phyloP scores from a whole-genome alignment of 192 early-diverging fungal genomes.

The Gonapodya sp. region DNA sequence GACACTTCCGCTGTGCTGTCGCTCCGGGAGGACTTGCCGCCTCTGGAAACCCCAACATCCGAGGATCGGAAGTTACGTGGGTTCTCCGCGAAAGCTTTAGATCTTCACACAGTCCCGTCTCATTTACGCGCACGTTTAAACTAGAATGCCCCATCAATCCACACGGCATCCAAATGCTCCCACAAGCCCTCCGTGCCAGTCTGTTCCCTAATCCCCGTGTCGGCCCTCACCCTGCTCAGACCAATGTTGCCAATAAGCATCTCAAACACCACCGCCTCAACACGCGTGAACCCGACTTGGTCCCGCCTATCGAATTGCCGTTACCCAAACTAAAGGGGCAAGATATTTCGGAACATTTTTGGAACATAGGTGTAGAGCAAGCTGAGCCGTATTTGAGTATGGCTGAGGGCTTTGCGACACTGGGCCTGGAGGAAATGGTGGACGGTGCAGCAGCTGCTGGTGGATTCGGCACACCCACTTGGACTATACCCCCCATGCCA shows the following conservation, averaged over 20 bases:
- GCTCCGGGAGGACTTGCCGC: no score
- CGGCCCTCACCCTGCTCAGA: constrained; percentile 23
- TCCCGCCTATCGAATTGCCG: constrained; percentile 32
- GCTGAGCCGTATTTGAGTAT: constrained; percentile 44
- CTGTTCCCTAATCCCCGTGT: constrained; percentile 23
- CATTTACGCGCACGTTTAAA: no score
- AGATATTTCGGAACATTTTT: constrained; percentile 71
- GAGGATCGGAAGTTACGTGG: no score
- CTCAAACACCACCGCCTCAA: constrained; percentile 30
- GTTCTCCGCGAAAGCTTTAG: no score
- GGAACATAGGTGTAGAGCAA: constrained; percentile 54
- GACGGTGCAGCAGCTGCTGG: constrained; percentile 5
- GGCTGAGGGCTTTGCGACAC: constrained; percentile 26
- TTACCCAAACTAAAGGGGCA: constrained; percentile 38
- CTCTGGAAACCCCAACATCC: no score
- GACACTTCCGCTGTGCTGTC: no score
- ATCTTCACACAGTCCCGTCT: no score
- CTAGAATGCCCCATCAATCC: constrained; percentile 19
- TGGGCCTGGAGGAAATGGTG: constrained; percentile 29
- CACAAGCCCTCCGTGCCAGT: constrained; percentile 23
- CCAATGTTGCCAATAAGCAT: constrained; percentile 25
- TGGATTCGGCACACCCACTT: background rate
- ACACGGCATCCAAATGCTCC: constrained; percentile 33
- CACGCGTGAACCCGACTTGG: constrained; percentile 23
- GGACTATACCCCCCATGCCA: constrained; percentile 18